Base-by-base conservation (phyloP, 768 basidiomycete species). In the Solioccasus polychromus region DNA sequence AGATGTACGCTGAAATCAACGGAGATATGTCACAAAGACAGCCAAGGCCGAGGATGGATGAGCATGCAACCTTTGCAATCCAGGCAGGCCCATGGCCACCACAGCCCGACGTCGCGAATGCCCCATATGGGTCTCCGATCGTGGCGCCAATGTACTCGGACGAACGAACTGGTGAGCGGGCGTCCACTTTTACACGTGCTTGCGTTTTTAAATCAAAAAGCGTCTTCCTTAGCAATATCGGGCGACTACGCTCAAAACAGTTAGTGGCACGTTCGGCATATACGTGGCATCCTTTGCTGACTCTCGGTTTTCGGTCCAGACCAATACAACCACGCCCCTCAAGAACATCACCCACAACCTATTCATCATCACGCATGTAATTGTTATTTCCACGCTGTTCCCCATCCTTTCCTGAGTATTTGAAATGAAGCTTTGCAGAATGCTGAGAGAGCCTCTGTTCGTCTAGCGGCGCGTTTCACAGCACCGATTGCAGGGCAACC, bases 361-460 rank as follows among this genome's bases (percentile, higher is more conserved):
- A 52, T 63, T 31, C 52, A 57, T 11, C 64, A 65, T 35, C 56
- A 61, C 23, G 45, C 66, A 53, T 67, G 67, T 67, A 62, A 57
- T 54, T 65, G 58, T 58, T 45, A 44, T 57, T 55, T 53, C 47
- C 39, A 44, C 57, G 26, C 30, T 47, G 17, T 44, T 48, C 53
- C 48, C 60, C 47, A 42, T 35, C 36, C 45, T 44, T 46, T 50
- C 54, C 55, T 56, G 49, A 64, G 55, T 49, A 22, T 39, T 52
- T 37, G 35, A 38, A 54, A 49, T 20, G 29, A 61, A 79, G 79
- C 62, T 50, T 82, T 72, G 67, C 82, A 83, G 68, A 45, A 52
- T 39, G 55, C 70, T 58, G 76, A 82, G 55, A 68, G 83, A 47
- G 78, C 71, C 44, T 80, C 80, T 58, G 62, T 82, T 62, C 80